Base-by-base conservation (phyloP, 2,329 filamentous ascomycete genomes). In the Pseudogymnoascus sp. region DNA sequence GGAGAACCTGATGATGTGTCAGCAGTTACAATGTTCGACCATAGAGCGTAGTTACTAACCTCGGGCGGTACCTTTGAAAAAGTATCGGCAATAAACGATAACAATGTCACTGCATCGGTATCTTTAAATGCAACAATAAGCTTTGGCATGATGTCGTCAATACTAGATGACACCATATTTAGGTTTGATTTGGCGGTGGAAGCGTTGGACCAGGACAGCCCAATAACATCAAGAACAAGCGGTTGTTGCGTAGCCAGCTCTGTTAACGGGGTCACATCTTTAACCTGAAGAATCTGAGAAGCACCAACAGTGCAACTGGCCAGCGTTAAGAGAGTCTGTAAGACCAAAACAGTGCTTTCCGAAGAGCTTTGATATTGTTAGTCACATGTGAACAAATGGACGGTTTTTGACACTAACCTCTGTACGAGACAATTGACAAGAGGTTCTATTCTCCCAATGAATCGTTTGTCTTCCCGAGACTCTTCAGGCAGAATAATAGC, bases 101-200 rank as follows among this genome's bases (percentile, higher is more conserved):
- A 74, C 3, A 88, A 75, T 0, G 83, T 86, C 3, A 84, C 81
- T 4, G 79, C 83, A 69, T 87, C 84, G 8, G 84, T 87, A 10
- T 80, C 80, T 39, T 77, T 80, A 69, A 86, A 88, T 0, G 80
- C 79, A 6, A 79, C 75, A 5, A 82, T 76, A 2, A 87, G 76
- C 7, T 71, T 73, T 37, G 77, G 76, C 3, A 87, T 74, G 2
- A 77, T 77, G 11, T 69, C 65, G 66, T 83, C 77, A 45, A 88
- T 77, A 65, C 78, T 80, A 10, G 37, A 70, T 67, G 37, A 80
- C 64, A 23, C 65, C 39, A n/a, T 64, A 39, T 62, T 68, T 71
- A 66, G 78, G 73, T 62, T 73, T 12, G 11, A 59, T 66, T 1
- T 70, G 31, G 4, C 60, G 59, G 14, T 74, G 66, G 73, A 78